These are phyloP conservation scores for Closterium sp. DNA, from an alignment of 139 green algal genomes.

Conservation along the genomic window DNA sequence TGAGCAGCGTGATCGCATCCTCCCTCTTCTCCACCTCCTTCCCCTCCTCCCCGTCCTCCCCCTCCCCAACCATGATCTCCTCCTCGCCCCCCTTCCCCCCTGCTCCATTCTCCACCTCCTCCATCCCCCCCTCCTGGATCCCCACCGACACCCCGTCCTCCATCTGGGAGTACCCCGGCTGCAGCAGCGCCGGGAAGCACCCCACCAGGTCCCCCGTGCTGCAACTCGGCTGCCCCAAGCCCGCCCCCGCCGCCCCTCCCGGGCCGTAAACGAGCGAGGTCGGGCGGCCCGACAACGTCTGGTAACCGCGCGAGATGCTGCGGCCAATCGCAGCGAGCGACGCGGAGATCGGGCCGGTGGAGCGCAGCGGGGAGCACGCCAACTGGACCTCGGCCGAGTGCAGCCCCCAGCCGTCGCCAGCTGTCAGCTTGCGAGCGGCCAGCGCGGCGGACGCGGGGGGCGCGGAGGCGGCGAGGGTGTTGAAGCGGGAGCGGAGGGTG, in stretches of 20 bases:
- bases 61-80: constrained; percentile 1
- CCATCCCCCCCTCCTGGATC: background rate
- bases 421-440: too few relatives aligned
- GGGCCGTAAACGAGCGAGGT: too few relatives aligned
- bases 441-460: too few relatives aligned
- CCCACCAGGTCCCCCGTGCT: too few relatives aligned
- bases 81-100: background rate
- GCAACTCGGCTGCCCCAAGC: too few relatives aligned
- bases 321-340: background rate
- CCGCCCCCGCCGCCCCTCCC: too few relatives aligned
- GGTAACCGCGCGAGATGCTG: background rate
- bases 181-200: too few relatives aligned
- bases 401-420: background rate
- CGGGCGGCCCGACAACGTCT: background rate
- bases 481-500: background rate
- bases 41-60: background rate
- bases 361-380: background rate
- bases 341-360: too few relatives aligned
- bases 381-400: background rate
- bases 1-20: background rate
- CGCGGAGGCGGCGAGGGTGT: background rate
- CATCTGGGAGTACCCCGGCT: too few relatives aligned
- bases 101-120: background rate
- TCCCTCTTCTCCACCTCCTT: background rate
- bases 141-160: too few relatives aligned